Percentiles rank a stretch among this genome's conserved stretches.
These are phyloP conservation scores for Acidiella bohemica DNA, from an alignment of 495 filamentous ascomycete genomes.

Conservation along the genomic window DNA sequence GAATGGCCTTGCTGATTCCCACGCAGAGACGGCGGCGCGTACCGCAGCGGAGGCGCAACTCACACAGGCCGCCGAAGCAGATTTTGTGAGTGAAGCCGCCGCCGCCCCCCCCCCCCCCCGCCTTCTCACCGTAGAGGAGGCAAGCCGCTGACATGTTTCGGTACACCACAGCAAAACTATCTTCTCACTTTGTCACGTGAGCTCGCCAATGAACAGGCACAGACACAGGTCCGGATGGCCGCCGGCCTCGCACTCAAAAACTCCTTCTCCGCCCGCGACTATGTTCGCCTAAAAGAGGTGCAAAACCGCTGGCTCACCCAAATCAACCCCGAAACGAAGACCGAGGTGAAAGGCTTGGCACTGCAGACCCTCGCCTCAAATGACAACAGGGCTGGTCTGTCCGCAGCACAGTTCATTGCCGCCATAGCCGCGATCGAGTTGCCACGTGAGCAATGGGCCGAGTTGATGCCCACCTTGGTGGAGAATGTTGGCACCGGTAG, in stretches of 20 bases:
- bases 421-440: constrained; percentile 91
- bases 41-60: constrained; percentile 89
- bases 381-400: constrained; percentile 68
- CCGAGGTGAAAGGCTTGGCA: constrained; percentile 72
- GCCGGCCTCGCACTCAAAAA: constrained; percentile 96
- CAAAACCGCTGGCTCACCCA: constrained; percentile 82
- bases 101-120: neutral
- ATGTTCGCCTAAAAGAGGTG: constrained; percentile 66
- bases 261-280: constrained; percentile 85
- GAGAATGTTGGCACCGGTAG: constrained; percentile 78
- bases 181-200: constrained; percentile 79
- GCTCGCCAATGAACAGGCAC: constrained; percentile 77
- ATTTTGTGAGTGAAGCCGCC: constrained; percentile 62
- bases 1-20: constrained; percentile 20
- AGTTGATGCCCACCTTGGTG: constrained; percentile 78
- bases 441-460: constrained; percentile 86
- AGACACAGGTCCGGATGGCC: constrained; percentile 72
- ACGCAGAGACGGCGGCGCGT: constrained; percentile 72
- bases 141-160: no score
- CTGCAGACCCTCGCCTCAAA: constrained; percentile 67
- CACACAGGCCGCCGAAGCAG: constrained; percentile 73
- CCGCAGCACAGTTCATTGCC: constrained; percentile 86
- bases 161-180: constrained; percentile 60
- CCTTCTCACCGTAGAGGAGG: no score
- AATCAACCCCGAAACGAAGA: constrained; percentile 65